phyloP scores from a whole-genome alignment of 441 rosid species.

The Mallotus repandus region DNA sequence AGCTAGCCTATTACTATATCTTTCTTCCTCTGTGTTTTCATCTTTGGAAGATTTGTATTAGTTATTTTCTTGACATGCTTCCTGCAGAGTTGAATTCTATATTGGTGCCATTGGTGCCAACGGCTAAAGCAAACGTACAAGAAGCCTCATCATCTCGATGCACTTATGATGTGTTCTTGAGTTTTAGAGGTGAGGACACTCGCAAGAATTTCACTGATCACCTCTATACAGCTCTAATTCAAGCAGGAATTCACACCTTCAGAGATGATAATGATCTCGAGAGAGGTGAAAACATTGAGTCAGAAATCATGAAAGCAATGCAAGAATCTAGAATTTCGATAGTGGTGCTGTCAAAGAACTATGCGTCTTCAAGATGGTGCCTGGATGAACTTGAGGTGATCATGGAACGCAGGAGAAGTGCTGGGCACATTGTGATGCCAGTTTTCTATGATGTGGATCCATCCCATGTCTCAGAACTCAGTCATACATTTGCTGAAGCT shows the following conservation, averaged over 20 bases:
- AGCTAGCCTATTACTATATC: too few relatives aligned
- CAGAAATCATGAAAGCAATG: conserved; percentile 12
- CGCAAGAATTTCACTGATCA: conserved; percentile 20
- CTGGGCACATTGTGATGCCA: conserved; percentile 13
- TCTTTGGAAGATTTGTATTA: too few relatives aligned
- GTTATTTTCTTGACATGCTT: too few relatives aligned
- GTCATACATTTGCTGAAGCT: conserved; percentile 2
- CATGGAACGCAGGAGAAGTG: neutral
- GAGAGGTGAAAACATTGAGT: conserved; percentile 16
- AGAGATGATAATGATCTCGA: conserved; percentile 15
- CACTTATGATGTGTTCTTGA: conserved; percentile 19
- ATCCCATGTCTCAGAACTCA: conserved; percentile 1
- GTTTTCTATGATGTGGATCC: conserved; percentile 18
- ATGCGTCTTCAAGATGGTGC: conserved; percentile 24
- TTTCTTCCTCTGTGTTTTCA: too few relatives aligned
- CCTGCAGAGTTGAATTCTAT: too few relatives aligned
- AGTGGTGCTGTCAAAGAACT: conserved; percentile 14
- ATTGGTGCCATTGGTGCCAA: too few relatives aligned
- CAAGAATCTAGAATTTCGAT: conserved; percentile 11
- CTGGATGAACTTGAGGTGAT: conserved; percentile 21
- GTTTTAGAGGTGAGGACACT: conserved; percentile 20
- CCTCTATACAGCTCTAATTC: conserved; percentile 17
- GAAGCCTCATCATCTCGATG: neutral
- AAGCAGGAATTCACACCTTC: conserved; percentile 16
- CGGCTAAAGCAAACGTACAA: too few relatives aligned